phyloP scores from a whole-genome alignment of 257 asterid genomes.

The Solanum sejunctum region DNA sequence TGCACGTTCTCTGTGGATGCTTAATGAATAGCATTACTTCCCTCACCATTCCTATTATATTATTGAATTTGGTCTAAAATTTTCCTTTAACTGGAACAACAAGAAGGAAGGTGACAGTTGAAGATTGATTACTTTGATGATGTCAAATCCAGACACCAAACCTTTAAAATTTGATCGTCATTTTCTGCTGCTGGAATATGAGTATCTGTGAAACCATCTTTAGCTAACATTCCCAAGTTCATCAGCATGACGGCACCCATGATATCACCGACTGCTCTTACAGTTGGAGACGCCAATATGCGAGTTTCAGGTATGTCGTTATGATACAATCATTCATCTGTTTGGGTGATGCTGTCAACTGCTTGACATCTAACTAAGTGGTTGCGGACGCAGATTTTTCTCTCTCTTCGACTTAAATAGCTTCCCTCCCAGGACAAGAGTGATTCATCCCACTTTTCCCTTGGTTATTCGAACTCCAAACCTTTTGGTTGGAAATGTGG shows the following conservation, averaged over 20 bases:
- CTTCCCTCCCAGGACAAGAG: background rate
- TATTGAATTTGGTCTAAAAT: background rate
- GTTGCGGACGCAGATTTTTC: background rate
- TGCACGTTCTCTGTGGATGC: background rate
- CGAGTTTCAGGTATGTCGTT: constrained; percentile 29
- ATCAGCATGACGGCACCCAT: constrained; percentile 88
- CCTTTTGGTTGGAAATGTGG: background rate
- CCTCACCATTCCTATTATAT: background rate
- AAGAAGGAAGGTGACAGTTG: background rate
- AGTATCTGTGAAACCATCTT: background rate
- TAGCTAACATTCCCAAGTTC: background rate
- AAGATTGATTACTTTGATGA: background rate
- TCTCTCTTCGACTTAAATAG: background rate
- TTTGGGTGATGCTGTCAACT: background rate
- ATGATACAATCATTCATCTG: background rate
- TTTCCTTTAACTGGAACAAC: background rate
- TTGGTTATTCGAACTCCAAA: background rate
- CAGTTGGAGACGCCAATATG: constrained; percentile 65
- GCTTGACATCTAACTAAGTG: background rate
- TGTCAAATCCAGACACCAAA: background rate
- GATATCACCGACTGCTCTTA: constrained; percentile 69
- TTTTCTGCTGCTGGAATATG: background rate
- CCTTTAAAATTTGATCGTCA: background rate
- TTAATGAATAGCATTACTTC: background rate
- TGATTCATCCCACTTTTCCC: background rate